Conservation (phyloP, 83 land plant species). For the Larix sibirica region DNA sequence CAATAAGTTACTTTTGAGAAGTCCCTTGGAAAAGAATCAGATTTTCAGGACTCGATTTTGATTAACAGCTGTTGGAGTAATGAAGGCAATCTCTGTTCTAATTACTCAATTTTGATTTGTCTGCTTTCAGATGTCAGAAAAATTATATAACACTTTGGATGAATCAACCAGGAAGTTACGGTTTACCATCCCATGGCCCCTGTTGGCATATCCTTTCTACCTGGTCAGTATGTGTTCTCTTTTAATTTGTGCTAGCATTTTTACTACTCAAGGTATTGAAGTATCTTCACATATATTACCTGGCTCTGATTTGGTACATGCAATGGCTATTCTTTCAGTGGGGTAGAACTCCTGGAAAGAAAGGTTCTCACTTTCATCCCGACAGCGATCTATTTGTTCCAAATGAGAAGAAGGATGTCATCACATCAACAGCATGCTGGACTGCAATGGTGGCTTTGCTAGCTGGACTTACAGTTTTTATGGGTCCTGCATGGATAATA, state of each 20-base stretch:
- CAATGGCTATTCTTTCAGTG: constrained; percentile 26
- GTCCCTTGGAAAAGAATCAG: background rate
- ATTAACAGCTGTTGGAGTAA: background rate
- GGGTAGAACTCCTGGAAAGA: constrained; percentile 81
- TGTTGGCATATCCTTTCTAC: constrained; percentile 83
- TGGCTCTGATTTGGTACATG: background rate
- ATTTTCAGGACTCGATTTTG: background rate
- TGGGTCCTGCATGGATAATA: constrained; percentile 65
- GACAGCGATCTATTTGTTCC: constrained; percentile 68
- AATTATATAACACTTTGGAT: constrained; percentile 47
- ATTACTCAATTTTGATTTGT: background rate
- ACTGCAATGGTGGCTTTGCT: constrained; percentile 57
- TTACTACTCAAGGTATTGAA: background rate
- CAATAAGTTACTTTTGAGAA: background rate
- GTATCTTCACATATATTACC: background rate
- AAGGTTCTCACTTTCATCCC: constrained; percentile 87
- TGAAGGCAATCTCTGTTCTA: background rate
- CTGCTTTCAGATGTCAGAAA: constrained; percentile 54
- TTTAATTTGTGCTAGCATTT: background rate
- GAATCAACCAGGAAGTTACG: constrained; percentile 28
- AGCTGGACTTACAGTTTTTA: constrained; percentile 23
- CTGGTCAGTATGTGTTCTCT: constrained; percentile 39
- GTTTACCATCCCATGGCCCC: constrained; percentile 56
- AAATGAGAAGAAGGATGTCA: constrained; percentile 62
- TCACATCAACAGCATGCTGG: constrained; percentile 86